Conservation (phyloP, 768 basidiomycete species). For the Leccinum incarnatum region DNA sequence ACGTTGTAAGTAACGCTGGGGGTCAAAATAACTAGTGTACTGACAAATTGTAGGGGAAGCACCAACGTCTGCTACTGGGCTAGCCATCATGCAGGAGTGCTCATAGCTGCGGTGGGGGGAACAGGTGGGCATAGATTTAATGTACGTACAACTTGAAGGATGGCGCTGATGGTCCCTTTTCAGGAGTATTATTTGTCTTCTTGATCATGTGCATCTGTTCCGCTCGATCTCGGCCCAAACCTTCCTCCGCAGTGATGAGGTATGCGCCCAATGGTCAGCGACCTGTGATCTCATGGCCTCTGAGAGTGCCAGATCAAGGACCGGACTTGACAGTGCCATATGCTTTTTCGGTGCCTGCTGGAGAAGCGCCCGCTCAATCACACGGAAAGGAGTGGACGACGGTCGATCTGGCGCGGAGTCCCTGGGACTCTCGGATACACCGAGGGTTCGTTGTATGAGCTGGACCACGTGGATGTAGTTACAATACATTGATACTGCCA, state of each 20-base stretch:
- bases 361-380: neutral
- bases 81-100: neutral
- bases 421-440: neutral
- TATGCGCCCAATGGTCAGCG: conserved; percentile 1
- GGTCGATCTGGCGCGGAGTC: conserved; percentile 1
- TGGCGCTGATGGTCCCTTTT: neutral
- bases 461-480: neutral
- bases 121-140: conserved; percentile 1
- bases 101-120: neutral
- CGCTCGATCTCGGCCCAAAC: neutral
- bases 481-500: neutral
- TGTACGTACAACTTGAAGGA: neutral
- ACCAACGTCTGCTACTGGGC: conserved; percentile 11
- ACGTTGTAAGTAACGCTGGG: conserved; percentile 1
- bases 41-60: neutral
- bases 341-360: neutral
- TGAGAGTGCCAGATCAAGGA: neutral
- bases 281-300: neutral
- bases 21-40: neutral
- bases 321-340: neutral
- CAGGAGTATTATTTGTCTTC: conserved; percentile 5
- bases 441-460: neutral
- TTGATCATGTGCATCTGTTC: neutral
- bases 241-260: neutral
- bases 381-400: conserved; percentile 2